These are phyloP conservation scores for Zychaea mexicana DNA, from an alignment of 371 early-diverging fungal genomes.

Conservation along the genomic window DNA sequence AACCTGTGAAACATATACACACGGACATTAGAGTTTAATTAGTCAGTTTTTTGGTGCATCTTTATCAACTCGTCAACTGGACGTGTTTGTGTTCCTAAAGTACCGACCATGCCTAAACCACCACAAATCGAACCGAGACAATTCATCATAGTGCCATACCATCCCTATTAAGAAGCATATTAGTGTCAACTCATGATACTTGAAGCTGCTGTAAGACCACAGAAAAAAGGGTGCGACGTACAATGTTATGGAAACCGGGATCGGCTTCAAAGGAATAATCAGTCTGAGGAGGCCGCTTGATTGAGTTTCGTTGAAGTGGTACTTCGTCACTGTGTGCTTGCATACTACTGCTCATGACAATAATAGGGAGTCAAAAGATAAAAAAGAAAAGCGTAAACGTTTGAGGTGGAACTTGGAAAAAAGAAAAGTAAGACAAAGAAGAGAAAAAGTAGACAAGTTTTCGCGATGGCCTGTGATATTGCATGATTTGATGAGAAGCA, in stretches of 20 bases:
- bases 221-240: slow-evolving; percentile 13
- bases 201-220: not conserved
- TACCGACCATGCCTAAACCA: slow-evolving; percentile 44
- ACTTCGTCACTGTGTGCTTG: not conserved
- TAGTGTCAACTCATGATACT: not conserved
- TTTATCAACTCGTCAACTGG: too few relatives aligned
- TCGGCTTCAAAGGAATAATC: slow-evolving; percentile 34
- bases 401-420: too few relatives aligned
- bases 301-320: not conserved
- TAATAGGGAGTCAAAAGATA: slow-evolving; percentile 1
- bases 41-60: too few relatives aligned
- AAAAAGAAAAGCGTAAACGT: slow-evolving; percentile 1
- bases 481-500: not conserved
- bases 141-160: slow-evolving; percentile 56
- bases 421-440: slow-evolving; percentile 6
- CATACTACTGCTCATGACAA: not conserved
- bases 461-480: not conserved
- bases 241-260: slow-evolving; percentile 32
- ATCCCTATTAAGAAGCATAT: slow-evolving; percentile 24
- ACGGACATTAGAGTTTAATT: not conserved
- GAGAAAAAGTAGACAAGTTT: not conserved
- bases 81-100: too few relatives aligned
- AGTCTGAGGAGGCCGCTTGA: slow-evolving; percentile 15
- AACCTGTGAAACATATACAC: slow-evolving; percentile 17
- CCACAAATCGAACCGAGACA: slow-evolving; percentile 46